Percentiles rank a stretch among this genome's conserved stretches.
Evolutionary conservation across 495 filamentous ascomycete genomes (phyloP).

Genomic region (Daldinia decipiens): DNA sequence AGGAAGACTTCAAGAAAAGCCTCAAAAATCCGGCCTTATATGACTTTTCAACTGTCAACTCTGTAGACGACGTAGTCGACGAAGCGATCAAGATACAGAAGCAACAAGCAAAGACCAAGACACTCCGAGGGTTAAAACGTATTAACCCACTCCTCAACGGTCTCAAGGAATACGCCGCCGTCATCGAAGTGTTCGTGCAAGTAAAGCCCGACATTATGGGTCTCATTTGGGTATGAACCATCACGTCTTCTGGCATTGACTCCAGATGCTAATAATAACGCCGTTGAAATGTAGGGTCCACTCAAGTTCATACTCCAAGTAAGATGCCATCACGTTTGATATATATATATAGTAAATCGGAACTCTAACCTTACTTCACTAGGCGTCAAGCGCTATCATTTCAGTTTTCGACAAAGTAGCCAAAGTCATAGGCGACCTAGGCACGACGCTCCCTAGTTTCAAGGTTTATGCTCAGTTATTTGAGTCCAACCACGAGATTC

Average conservation of each 20-base stretch:
- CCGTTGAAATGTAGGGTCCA: slow-evolving; percentile 7
- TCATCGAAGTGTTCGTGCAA: slow-evolving; percentile 29
- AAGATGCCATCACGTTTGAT: not conserved
- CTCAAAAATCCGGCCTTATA: slow-evolving; percentile 30
- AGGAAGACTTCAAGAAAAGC: slow-evolving; percentile 32
- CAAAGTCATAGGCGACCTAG: slow-evolving; percentile 27
- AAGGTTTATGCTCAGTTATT: slow-evolving; percentile 29
- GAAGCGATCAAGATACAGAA: slow-evolving; percentile 27
- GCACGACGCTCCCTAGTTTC: slow-evolving; percentile 31
- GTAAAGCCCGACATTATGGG: slow-evolving; percentile 29
- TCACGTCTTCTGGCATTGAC: not conserved
- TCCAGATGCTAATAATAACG: not conserved
- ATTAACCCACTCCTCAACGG: slow-evolving; percentile 25
- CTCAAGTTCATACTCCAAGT: slow-evolving; percentile 37
- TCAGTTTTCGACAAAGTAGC: slow-evolving; percentile 29
- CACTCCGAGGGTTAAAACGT: slow-evolving; percentile 26
- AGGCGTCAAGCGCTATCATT: slow-evolving; percentile 25
- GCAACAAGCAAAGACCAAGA: slow-evolving; percentile 29
- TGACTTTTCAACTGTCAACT: slow-evolving; percentile 26
- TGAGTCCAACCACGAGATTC: slow-evolving; percentile 19
- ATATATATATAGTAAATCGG: too few relatives aligned
- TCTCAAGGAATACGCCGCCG: slow-evolving; percentile 26
- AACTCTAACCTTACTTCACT: not conserved
- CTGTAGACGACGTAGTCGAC: slow-evolving; percentile 22
- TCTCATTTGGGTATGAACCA: slow-evolving; percentile 27